Percentiles rank a stretch among this genome's conserved stretches.
phyloP scores from a whole-genome alignment of 139 green algal species.

The Chlorella sp. region DNA sequence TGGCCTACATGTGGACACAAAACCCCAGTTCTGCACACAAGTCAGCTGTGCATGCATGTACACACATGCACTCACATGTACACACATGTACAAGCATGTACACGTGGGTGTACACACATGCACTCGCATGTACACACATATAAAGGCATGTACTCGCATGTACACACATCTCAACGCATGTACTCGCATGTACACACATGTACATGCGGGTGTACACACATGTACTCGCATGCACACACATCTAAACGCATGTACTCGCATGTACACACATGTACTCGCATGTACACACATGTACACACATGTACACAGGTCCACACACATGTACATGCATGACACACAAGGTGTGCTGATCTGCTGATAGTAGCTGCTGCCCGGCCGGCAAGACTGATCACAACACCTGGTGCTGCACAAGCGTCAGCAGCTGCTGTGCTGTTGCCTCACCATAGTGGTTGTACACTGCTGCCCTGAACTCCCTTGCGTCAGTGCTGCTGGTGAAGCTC shows the following conservation, averaged over 20 bases:
- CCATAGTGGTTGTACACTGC: conserved; percentile 61
- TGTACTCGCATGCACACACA: too few species aligned
- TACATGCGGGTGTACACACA: too few species aligned
- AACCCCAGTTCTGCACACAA: not conserved
- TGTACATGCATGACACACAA: too few species aligned
- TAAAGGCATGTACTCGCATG: too few species aligned
- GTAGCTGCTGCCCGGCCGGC: not conserved
- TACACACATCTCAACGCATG: too few species aligned
- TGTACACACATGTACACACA: not conserved
- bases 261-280: not conserved
- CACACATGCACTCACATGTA: too few species aligned
- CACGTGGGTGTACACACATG: too few species aligned
- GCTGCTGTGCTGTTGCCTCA: not conserved
- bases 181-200: too few species aligned
- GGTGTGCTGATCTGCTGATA: not conserved
- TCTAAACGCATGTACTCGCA: not conserved
- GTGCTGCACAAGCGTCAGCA: not conserved
- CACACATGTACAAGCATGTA: too few species aligned
- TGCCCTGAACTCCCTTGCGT: conserved; percentile 57
- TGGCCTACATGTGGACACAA: not conserved
- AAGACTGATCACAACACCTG: not conserved
- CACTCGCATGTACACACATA: too few species aligned
- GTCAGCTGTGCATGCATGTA: too few species aligned
- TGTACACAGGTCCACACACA: not conserved
- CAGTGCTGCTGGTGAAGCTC: conserved; percentile 47